Percentiles rank a stretch among this genome's conserved stretches.
These are phyloP conservation scores for Coemansia erecta DNA, from an alignment of 192 early-diverging fungal genomes.

Conservation along the genomic window DNA sequence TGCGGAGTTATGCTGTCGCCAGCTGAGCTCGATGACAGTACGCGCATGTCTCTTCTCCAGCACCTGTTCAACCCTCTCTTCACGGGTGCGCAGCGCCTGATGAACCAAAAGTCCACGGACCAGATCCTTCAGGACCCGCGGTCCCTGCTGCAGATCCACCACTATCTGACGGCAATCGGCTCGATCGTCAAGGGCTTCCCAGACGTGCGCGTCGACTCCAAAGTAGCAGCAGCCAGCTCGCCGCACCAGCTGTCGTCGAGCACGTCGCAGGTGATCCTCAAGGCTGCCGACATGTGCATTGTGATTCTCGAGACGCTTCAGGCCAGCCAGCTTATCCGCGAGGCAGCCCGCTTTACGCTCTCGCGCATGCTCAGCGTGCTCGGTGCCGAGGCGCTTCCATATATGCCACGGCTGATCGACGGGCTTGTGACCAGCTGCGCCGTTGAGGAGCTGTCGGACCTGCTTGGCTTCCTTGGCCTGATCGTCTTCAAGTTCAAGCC, in stretches of 20 bases:
- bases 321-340: constrained; percentile 63
- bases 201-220: constrained; percentile 51
- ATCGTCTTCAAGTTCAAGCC: constrained; percentile 92
- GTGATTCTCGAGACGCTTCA: constrained; percentile 65
- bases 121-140: constrained; percentile 62
- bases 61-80: constrained; percentile 77
- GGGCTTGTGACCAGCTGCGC: constrained; percentile 73
- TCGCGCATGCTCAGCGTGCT: constrained; percentile 85
- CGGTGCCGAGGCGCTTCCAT: constrained; percentile 78
- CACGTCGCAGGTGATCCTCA: constrained; percentile 66
- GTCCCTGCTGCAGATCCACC: constrained; percentile 74
- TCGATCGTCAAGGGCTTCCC: constrained; percentile 78
- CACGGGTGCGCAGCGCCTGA: constrained; percentile 67
- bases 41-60: constrained; percentile 69
- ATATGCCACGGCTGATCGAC: constrained; percentile 73
- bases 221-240: constrained; percentile 22
- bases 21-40: constrained; percentile 60
- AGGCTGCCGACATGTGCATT: constrained; percentile 74
- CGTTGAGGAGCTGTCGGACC: constrained; percentile 77
- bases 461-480: constrained; percentile 79
- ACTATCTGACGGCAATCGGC: constrained; percentile 80
- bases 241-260: constrained; percentile 45
- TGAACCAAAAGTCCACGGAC: constrained; percentile 57
- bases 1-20: constrained; percentile 90
- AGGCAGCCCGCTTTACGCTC: constrained; percentile 73